These are phyloP conservation scores for Tolypocladium amazonense DNA, from an alignment of 2,329 filamentous ascomycete genomes.

Conservation along the genomic window DNA sequence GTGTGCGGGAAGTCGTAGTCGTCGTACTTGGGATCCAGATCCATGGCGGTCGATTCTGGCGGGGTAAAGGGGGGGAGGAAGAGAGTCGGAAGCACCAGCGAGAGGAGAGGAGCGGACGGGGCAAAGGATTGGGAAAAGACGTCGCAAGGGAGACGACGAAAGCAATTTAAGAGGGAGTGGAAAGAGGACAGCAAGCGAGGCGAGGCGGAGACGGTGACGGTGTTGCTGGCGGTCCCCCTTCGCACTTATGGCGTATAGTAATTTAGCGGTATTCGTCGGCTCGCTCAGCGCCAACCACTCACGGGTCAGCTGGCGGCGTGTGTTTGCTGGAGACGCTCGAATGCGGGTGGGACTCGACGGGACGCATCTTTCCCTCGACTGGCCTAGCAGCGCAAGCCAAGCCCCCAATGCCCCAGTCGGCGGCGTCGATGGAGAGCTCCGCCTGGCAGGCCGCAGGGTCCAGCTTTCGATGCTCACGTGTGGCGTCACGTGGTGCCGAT, in stretches of 20 bases:
- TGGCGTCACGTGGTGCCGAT: conserved; percentile 9
- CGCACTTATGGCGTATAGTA: not conserved
- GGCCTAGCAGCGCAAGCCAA: not conserved
- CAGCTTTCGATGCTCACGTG: not conserved
- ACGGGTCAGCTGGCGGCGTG: not conserved
- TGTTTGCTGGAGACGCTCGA: not conserved
- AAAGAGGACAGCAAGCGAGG: not conserved
- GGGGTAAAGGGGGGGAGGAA: not conserved
- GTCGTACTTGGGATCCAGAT: conserved; percentile 85
- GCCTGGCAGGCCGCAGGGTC: not conserved
- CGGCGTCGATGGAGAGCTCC: too few species aligned
- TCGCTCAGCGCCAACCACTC: not conserved
- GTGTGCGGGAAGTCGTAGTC: conserved; percentile 86
- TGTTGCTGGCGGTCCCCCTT: not conserved
- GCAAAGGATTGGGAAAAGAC: not conserved
- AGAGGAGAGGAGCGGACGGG: not conserved
- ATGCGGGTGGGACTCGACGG: not conserved
- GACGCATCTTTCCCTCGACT: not conserved
- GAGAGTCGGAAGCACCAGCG: not conserved
- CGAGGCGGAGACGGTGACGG: conserved; percentile 1
- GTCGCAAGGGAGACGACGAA: not conserved
- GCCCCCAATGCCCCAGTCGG: too few species aligned
- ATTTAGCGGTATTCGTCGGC: not conserved
- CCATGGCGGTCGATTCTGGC: conserved; percentile 26
- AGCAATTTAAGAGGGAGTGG: not conserved